Evolutionary conservation across 805 yeast species (phyloP).

Genomic region (Saccharomycodes ludwigii): DNA sequence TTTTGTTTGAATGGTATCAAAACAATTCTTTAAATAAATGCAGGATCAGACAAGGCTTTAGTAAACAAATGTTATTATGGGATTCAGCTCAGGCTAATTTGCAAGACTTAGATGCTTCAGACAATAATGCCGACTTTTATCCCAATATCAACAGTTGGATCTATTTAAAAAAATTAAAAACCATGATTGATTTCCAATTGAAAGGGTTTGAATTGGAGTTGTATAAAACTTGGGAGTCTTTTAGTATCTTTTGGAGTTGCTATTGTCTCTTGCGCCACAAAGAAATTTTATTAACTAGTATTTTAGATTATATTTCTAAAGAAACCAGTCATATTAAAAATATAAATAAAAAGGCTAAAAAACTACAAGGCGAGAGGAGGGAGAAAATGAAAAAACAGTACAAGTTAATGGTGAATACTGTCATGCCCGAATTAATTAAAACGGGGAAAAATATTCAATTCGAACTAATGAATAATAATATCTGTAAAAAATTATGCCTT

Average conservation of each 20-base stretch:
- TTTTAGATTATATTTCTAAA: slow-evolving; percentile 16
- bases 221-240: slow-evolving; percentile 58
- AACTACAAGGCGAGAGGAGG: slow-evolving; percentile 39
- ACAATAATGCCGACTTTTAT: slow-evolving; percentile 1
- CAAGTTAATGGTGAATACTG: slow-evolving; percentile 19
- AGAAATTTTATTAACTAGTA: slow-evolving; percentile 27
- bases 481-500: slow-evolving; percentile 20
- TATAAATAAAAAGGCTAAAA: slow-evolving; percentile 30
- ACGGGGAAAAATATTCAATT: slow-evolving; percentile 17
- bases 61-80: slow-evolving; percentile 46
- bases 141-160: slow-evolving; percentile 35
- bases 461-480: slow-evolving; percentile 13
- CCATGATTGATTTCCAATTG: slow-evolving; percentile 62
- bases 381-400: slow-evolving; percentile 26
- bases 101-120: background rate
- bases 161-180: slow-evolving; percentile 48
- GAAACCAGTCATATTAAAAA: slow-evolving; percentile 24
- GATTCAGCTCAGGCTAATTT: slow-evolving; percentile 72
- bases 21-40: slow-evolving; percentile 55
- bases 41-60: slow-evolving; percentile 66
- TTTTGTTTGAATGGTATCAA: slow-evolving; percentile 32
- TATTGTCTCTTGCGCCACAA: slow-evolving; percentile 41
- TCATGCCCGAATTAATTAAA: slow-evolving; percentile 26
- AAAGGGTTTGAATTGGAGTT: slow-evolving; percentile 68
- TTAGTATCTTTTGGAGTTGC: slow-evolving; percentile 57